Base-by-base conservation (phyloP, 2,329 filamentous ascomycete genomes). In the Phialemonium atrogriseum region DNA sequence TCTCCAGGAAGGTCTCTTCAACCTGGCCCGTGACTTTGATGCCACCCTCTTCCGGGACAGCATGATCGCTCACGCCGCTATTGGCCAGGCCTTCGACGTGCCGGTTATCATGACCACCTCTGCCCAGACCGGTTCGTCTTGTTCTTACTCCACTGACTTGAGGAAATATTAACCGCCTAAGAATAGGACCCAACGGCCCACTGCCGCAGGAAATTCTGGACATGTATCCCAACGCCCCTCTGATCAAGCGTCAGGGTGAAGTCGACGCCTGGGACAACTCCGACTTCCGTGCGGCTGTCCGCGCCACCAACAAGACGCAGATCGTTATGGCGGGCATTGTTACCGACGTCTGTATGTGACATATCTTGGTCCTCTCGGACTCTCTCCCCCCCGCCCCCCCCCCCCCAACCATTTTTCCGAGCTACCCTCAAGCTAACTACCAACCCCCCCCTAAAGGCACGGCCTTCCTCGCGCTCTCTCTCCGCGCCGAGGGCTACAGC, bases 251-350 rank as follows among this genome's bases (percentile, higher is more conserved):
- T 21, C 67, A 79, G 38, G 81, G 82, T 23, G 77, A 87, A 49
- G 80, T 87, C 46, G 72, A 85, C 48, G 81, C 82, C 3, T 85
- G 80, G 82, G 83, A 87, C 49, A 85, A 84, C 44, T 43, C 66
- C 3, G 71, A 81, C 0, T 85, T 87, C 60, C 68, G 69, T 21
- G 62, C 62, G 2, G 80, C 82, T 2, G 66, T 87, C 38, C 58
- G 66, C 40, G 78, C 77, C 2, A 71, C 78, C 4, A 71, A 71
- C 36, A 77, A 75, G 51, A 75, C 66, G 18, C 83, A 87, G 51
- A 61, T 87, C 45, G 81, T 87, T 47, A 54, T 88, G 11, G 80
- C 65, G 3, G 80, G 82, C 7, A 84, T 86, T 45, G 69, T 73
- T 3, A 86, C 82, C 1, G 82, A 87, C 51, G 80, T 86, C 36